A percentile compares a stretch with the other conserved stretches of the same genome.
Evolutionary conservation across 768 basidiomycete species (phyloP).

Genomic region (Collybia mongolica): DNA sequence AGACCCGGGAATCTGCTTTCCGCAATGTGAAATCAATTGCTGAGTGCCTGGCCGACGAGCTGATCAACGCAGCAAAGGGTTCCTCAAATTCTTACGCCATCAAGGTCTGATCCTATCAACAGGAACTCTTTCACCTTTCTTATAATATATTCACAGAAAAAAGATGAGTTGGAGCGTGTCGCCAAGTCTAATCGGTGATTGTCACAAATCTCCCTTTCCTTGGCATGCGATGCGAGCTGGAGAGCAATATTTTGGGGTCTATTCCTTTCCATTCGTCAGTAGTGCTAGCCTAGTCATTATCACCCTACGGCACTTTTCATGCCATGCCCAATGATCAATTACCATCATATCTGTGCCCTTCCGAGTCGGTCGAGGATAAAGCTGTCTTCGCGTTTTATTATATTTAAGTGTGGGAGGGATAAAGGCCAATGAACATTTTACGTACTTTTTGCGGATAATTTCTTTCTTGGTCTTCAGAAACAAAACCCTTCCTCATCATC

Average conservation of each 20-base stretch:
- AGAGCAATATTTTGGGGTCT: slow-evolving; percentile 9
- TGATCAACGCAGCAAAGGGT: slow-evolving; percentile 99
- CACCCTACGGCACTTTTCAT: too few relatives aligned
- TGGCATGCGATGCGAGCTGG: slow-evolving; percentile 13
- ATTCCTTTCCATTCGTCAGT: too few relatives aligned
- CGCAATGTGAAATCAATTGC: slow-evolving; percentile 99
- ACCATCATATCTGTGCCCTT: too few relatives aligned
- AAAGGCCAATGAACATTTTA: too few relatives aligned
- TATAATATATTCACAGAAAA: slow-evolving; percentile 61
- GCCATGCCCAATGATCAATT: too few relatives aligned
- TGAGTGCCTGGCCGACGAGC: slow-evolving; percentile 98
- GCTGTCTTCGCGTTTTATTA: too few relatives aligned
- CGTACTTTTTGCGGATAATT: too few relatives aligned
- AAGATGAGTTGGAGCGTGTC: slow-evolving; percentile 99
- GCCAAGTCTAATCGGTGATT: slow-evolving; percentile 99
- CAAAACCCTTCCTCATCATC: too few relatives aligned
- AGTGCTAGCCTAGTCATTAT: too few relatives aligned
- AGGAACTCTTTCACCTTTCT: background rate
- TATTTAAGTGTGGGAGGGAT: too few relatives aligned
- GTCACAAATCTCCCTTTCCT: slow-evolving; percentile 12
- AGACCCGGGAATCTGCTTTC: slow-evolving; percentile 99
- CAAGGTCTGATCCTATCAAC: slow-evolving; percentile 59
- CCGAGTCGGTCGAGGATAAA: too few relatives aligned
- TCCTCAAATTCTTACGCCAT: slow-evolving; percentile 99
- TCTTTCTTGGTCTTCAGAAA: too few relatives aligned